These are phyloP conservation scores for Aspergillus indologenus DNA, from an alignment of 495 filamentous ascomycete genomes.

Conservation along the genomic window DNA sequence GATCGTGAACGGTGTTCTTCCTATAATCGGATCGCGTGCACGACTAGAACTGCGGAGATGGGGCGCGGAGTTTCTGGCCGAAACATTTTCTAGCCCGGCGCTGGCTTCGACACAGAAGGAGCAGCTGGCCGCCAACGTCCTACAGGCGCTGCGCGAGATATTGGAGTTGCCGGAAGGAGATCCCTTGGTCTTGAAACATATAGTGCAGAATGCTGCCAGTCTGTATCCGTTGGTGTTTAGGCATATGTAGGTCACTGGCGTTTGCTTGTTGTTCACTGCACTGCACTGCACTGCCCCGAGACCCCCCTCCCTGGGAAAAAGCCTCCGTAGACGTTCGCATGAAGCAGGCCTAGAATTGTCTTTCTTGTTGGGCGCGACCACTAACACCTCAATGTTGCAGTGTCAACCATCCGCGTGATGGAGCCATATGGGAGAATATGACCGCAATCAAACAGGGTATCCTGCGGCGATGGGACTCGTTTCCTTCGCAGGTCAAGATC, in stretches of 20 bases:
- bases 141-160: constrained; percentile 71
- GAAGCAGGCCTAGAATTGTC: neutral
- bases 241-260: constrained; percentile 73
- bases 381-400: constrained; percentile 50
- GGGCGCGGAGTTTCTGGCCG: constrained; percentile 94
- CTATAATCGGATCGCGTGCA: constrained; percentile 75
- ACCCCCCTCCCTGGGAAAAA: constrained; percentile 4
- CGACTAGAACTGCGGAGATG: constrained; percentile 83
- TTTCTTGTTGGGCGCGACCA: constrained; percentile 10
- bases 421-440: constrained; percentile 83
- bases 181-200: constrained; percentile 66
- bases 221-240: constrained; percentile 88
- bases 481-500: constrained; percentile 70
- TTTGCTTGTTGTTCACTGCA: constrained; percentile 14
- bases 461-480: constrained; percentile 81
- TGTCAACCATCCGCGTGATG: constrained; percentile 76
- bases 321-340: constrained; percentile 19
- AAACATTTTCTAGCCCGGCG: constrained; percentile 87
- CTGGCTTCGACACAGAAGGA: constrained; percentile 72
- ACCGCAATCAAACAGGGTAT: constrained; percentile 84
- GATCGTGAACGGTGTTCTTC: constrained; percentile 84
- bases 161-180: constrained; percentile 74
- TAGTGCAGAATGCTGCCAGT: constrained; percentile 81
- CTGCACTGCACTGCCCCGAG: too few relatives aligned
- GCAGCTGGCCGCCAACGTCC: constrained; percentile 63